Evolutionary conservation across 495 filamentous ascomycete species (phyloP), one percentile per base, ranked within the genome.

Genomic region (Neurospora sp.): DNA sequence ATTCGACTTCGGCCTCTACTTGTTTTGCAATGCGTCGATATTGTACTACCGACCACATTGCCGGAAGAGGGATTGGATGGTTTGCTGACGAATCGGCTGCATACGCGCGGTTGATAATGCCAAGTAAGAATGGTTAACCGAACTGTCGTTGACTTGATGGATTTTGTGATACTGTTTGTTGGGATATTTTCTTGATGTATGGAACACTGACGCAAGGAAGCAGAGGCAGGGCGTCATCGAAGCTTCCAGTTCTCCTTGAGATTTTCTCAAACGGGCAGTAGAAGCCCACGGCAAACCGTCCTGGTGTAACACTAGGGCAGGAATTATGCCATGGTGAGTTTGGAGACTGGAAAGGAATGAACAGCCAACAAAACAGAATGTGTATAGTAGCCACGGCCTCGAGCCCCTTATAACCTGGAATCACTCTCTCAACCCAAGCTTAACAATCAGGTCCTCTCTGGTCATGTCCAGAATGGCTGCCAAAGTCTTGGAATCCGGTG

Each of bases 371-470:
- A 11, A 39, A 39, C 1, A 39, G 10, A 44, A n/a, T 8, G 18
- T 44, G 16, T 44, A n/a, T 46, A 22, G 10, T 12, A 22, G n/a
- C 10, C 46, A 22, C 3, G 10, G 18, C n/a, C 4, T 48, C 8
- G 10, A 12, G 3, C 20, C 0, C 42, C 18, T 46, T 46, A 9
- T 9, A 35, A 35, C 31, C 31, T 35, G 3, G 31, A 35, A 35
- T 35, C 35, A 35, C 27, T 61, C 71, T 1, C n/a, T 70, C n/a
- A 77, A 40, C 9, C 77, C 77, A 20, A 78, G 16, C 72, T 73
- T 74, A 39, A 75, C 73, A 77, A 79, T 77, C 46, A 79, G 38
- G 18, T 80, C 77, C 40, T 78, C 53, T 27, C 73, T 74, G 3
- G 75, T 72, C 73, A 77, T 77, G 48, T 74, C 76, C 22, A 80